A percentile compares a stretch with the other conserved stretches of the same genome.
These are phyloP conservation scores for Colletotrichum abscissum DNA, from an alignment of 2,329 filamentous ascomycete genomes.

Conservation along the genomic window DNA sequence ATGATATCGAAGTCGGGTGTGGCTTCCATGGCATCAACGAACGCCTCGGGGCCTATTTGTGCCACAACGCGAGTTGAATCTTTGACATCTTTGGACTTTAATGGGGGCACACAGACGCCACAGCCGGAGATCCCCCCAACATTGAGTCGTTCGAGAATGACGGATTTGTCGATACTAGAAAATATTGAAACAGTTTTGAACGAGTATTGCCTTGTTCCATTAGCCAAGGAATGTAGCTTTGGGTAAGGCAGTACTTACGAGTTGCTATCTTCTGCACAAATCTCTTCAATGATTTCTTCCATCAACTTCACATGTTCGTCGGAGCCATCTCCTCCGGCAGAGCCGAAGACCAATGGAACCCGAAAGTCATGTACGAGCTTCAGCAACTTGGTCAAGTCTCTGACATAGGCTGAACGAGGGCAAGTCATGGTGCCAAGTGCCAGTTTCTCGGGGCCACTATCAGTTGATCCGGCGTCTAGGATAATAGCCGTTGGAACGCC, in stretches of 20 bases:
- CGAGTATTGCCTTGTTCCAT: neutral
- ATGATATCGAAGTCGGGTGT: conserved; percentile 58
- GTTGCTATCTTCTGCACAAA: conserved; percentile 41
- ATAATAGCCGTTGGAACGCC: conserved; percentile 47
- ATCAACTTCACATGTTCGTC: conserved; percentile 55
- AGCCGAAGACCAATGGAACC: conserved; percentile 55
- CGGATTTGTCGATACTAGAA: conserved; percentile 49
- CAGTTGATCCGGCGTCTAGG: conserved; percentile 49
- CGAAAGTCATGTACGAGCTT: conserved; percentile 45
- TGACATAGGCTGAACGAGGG: conserved; percentile 51
- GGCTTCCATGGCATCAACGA: conserved; percentile 52
- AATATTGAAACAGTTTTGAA: conserved; percentile 52
- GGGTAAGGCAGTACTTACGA: neutral
- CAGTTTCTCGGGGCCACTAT: conserved; percentile 52
- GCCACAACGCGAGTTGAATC: conserved; percentile 51
- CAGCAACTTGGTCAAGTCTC: conserved; percentile 54
- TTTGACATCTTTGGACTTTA: conserved; percentile 52
- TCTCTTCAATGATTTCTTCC: conserved; percentile 51
- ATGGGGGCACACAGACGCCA: conserved; percentile 52
- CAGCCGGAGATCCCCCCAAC: conserved; percentile 48
- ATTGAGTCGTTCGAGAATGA: conserved; percentile 43
- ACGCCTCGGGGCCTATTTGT: conserved; percentile 60
- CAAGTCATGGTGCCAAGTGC: conserved; percentile 53
- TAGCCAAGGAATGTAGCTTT: neutral
- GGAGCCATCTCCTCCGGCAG: conserved; percentile 60